These are phyloP conservation scores for Aurantiochytrium sp. DNA, from an alignment of 108 stramenopile genomes.

Conservation along the genomic window DNA sequence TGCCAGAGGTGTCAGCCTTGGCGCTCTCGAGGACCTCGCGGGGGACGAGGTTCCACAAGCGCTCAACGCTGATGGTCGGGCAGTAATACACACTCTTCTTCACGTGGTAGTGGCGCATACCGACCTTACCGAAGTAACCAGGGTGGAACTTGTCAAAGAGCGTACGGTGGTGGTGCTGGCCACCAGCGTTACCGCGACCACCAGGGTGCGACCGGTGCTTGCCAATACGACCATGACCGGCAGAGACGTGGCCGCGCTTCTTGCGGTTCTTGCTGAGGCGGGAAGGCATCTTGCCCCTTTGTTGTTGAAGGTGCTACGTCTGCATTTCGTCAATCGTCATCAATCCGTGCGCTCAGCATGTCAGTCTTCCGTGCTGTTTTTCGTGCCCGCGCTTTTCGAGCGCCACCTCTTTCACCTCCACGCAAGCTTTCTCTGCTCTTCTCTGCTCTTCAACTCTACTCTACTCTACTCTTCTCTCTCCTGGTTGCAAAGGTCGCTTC, in stretches of 20 bases:
- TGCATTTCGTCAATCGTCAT: too few relatives aligned
- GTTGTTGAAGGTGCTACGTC: too few relatives aligned
- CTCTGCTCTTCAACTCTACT: too few relatives aligned
- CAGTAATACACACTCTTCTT: constrained; percentile 82
- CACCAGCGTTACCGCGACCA: constrained; percentile 99
- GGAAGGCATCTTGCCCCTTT: constrained; percentile 60
- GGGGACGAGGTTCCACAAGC: constrained; percentile 89
- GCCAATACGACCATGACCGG: constrained; percentile 96
- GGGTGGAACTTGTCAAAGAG: constrained; percentile 94
- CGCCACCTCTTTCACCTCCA: too few relatives aligned
- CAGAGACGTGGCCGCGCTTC: constrained; percentile 97
- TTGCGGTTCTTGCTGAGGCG: constrained; percentile 86
- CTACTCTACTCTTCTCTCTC: too few relatives aligned
- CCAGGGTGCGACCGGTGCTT: constrained; percentile 99
- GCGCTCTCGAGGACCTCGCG: constrained; percentile 91
- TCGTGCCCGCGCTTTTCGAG: too few relatives aligned
- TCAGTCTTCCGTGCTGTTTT: too few relatives aligned
- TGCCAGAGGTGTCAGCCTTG: constrained; percentile 72
- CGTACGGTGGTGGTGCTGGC: constrained; percentile 98
- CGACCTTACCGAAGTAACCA: constrained; percentile 96
- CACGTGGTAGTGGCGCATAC: constrained; percentile 96
- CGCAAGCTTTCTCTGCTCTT: too few relatives aligned
- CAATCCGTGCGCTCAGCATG: too few relatives aligned
- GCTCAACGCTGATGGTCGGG: constrained; percentile 93
- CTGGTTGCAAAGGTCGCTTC: too few relatives aligned